These are phyloP conservation scores for Tetrapisispora taiwanensis DNA, from an alignment of 805 yeast genomes.

Conservation along the genomic window DNA sequence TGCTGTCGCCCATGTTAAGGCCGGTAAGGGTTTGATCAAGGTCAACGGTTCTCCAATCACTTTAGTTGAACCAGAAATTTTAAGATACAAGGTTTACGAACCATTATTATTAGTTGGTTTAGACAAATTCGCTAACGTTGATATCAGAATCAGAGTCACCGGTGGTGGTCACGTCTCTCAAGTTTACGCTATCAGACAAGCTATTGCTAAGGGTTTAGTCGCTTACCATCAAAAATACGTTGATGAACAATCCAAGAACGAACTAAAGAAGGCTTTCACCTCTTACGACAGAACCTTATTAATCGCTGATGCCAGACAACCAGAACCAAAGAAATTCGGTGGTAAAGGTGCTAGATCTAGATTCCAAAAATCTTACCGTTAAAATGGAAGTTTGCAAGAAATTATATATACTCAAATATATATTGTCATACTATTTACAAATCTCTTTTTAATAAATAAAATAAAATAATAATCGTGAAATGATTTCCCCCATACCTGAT, in stretches of 20 bases:
- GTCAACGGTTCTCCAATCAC: conserved; percentile 99
- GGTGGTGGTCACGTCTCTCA: conserved; percentile 99
- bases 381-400: conserved; percentile 26
- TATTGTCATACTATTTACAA: neutral
- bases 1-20: conserved; percentile 99
- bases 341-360: conserved; percentile 99
- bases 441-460: neutral
- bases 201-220: conserved; percentile 98
- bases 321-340: conserved; percentile 99
- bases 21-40: conserved; percentile 98
- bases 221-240: conserved; percentile 99
- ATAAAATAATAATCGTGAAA: conserved; percentile 1
- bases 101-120: conserved; percentile 96
- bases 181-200: conserved; percentile 99
- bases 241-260: conserved; percentile 99
- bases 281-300: conserved; percentile 98
- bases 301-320: conserved; percentile 99
- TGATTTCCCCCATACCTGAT: too few species aligned
- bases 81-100: conserved; percentile 99
- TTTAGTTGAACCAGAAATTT: conserved; percentile 96
- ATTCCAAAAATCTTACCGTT: conserved; percentile 99
- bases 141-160: conserved; percentile 97
- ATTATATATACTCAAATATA: neutral
- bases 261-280: conserved; percentile 94
- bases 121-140: conserved; percentile 97